Evolutionary conservation across 2,329 filamentous ascomycete genomes (phyloP).

Genomic region (Albophoma yamanashiensis): DNA sequence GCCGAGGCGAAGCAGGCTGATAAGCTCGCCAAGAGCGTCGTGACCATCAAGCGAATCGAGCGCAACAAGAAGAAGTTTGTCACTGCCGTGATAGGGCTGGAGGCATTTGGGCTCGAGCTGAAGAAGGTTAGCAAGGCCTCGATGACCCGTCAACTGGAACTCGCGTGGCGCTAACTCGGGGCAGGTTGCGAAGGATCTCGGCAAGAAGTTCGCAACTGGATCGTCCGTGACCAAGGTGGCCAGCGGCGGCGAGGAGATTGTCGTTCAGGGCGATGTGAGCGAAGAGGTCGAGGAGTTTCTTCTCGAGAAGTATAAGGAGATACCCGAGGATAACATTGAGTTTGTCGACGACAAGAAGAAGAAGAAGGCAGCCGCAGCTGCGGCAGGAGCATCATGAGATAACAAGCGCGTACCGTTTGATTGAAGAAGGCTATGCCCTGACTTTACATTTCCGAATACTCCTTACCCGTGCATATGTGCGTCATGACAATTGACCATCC

Average conservation of each 20-base stretch:
- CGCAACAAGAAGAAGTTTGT: constrained; percentile 97
- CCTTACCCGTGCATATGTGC: constrained; percentile 4
- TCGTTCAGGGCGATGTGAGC: constrained; percentile 93
- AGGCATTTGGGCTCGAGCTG: constrained; percentile 81
- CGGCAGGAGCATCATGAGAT: constrained; percentile 7
- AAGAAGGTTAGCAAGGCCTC: constrained; percentile 55
- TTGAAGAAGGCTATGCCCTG: neutral
- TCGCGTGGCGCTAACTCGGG: neutral
- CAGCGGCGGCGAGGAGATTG: constrained; percentile 86
- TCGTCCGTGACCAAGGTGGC: constrained; percentile 83
- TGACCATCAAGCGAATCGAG: constrained; percentile 94
- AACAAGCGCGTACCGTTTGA: neutral
- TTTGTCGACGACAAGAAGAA: constrained; percentile 96
- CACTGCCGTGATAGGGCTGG: constrained; percentile 81
- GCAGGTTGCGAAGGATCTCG: constrained; percentile 79
- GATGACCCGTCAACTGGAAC: neutral
- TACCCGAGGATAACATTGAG: constrained; percentile 93
- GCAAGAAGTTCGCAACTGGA: constrained; percentile 97
- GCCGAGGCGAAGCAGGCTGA: constrained; percentile 76
- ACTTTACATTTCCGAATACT: constrained; percentile 3
- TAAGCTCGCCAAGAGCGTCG: constrained; percentile 68
- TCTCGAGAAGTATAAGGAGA: constrained; percentile 75
- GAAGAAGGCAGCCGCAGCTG: constrained; percentile 29
- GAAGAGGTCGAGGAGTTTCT: constrained; percentile 91
- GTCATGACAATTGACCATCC: neutral